Percentiles rank a stretch among this genome's conserved stretches.
phyloP scores from a whole-genome alignment of 1,284 basidiomycete species.

The Kalmanozyma brasiliensis region DNA sequence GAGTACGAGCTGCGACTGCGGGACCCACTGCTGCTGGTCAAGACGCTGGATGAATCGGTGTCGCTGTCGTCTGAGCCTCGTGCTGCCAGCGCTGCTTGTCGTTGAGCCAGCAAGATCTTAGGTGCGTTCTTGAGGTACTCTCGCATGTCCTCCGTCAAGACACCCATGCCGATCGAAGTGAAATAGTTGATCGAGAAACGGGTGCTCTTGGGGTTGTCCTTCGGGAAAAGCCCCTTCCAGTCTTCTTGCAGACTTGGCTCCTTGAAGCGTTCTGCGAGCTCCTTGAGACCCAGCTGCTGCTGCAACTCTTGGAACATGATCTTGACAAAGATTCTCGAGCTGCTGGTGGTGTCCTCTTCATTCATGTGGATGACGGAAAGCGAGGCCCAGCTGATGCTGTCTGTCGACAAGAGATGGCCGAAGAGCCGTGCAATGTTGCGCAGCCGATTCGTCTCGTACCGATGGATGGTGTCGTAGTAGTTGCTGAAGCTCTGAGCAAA shows the following conservation, averaged over 20 bases:
- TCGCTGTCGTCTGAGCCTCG: conserved; percentile 41
- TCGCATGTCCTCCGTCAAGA: conserved; percentile 93
- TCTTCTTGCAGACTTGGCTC: conserved; percentile 73
- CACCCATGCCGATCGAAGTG: conserved; percentile 90
- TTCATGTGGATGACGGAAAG: conserved; percentile 89
- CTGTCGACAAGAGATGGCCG: conserved; percentile 79
- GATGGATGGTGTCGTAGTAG: conserved; percentile 96
- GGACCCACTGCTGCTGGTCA: conserved; percentile 35
- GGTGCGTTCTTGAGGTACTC: conserved; percentile 96
- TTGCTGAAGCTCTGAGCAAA: conserved; percentile 87
- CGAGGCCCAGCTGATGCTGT: conserved; percentile 88
- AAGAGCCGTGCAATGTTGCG: conserved; percentile 98
- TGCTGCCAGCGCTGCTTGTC: conserved; percentile 71
- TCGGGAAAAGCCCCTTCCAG: conserved; percentile 89
- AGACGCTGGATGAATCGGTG: conserved; percentile 33
- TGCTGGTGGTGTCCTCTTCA: conserved; percentile 96
- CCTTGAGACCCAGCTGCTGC: conserved; percentile 88
- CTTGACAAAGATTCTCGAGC: conserved; percentile 96
- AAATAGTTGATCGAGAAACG: conserved; percentile 95
- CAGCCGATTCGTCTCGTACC: conserved; percentile 97
- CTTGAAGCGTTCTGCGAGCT: conserved; percentile 81
- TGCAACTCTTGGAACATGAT: conserved; percentile 94
- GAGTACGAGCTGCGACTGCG: conserved; percentile 34
- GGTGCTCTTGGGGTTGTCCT: conserved; percentile 94
- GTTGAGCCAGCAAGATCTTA: conserved; percentile 88